Evolutionary conservation across 148 eudicot species (phyloP).

Genomic region (Amaranthus cruentus): DNA sequence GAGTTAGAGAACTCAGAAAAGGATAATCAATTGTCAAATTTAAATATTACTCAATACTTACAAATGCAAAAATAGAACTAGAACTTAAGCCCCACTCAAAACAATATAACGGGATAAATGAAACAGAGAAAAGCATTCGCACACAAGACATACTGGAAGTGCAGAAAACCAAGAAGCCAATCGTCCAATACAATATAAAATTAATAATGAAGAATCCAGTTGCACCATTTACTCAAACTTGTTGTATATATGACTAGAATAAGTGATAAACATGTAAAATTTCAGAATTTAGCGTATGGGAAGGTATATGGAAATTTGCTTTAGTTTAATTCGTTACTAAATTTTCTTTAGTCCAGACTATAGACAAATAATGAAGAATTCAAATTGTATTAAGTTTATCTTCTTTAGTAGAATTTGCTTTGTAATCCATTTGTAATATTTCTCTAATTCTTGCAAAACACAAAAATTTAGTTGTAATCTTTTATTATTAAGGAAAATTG

Average conservation of each 20-base stretch:
- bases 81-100: background rate
- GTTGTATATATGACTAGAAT: background rate
- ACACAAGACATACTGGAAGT: background rate
- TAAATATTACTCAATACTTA: background rate
- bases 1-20: constrained; percentile 4
- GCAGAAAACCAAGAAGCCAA: background rate
- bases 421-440: too few relatives aligned
- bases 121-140: background rate
- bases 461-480: too few relatives aligned
- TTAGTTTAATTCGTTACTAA: background rate
- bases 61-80: background rate
- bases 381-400: too few relatives aligned
- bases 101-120: background rate
- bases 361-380: too few relatives aligned
- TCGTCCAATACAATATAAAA: background rate
- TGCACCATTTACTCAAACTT: background rate
- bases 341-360: background rate
- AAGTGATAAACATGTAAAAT: background rate
- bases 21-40: background rate
- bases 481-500: too few relatives aligned
- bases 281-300: background rate
- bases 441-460: too few relatives aligned
- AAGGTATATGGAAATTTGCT: background rate
- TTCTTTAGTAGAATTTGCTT: too few relatives aligned
- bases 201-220: background rate